Evolutionary conservation across 2,329 filamentous ascomycete species (phyloP).

Genomic region (Pseudophaeomoniella oleicola): DNA sequence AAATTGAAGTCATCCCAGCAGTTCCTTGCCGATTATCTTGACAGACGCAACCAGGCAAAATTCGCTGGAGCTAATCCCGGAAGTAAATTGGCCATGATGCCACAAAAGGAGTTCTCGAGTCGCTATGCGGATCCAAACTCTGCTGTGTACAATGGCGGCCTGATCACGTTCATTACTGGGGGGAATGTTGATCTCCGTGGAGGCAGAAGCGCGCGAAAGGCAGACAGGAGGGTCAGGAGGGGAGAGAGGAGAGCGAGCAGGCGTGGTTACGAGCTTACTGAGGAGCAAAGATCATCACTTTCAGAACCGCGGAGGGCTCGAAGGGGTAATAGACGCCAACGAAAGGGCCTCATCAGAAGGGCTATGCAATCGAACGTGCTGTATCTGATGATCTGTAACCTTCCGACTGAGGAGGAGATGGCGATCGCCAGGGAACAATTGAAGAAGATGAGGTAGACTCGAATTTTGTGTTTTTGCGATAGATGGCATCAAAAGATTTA

Average conservation of each 20-base stretch:
- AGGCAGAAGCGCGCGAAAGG: conserved; percentile 1
- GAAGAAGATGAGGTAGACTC: conserved; percentile 5
- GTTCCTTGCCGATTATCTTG: conserved; percentile 34
- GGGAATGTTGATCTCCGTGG: conserved; percentile 15
- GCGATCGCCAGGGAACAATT: conserved; percentile 3
- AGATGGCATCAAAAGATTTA: too few species aligned
- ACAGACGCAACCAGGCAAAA: conserved; percentile 31
- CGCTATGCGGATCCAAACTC: conserved; percentile 38
- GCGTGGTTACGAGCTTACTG: neutral
- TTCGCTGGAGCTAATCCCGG: conserved; percentile 26
- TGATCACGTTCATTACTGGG: conserved; percentile 32
- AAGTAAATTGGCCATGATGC: conserved; percentile 19
- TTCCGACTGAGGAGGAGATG: conserved; percentile 31
- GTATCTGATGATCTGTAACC: conserved; percentile 37
- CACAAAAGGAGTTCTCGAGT: conserved; percentile 25
- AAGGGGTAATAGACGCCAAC: neutral
- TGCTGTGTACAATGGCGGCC: conserved; percentile 32
- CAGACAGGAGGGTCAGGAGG: conserved; percentile 1
- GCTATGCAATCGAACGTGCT: conserved; percentile 27
- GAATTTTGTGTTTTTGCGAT: too few species aligned
- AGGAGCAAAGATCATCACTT: neutral
- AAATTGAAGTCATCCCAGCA: conserved; percentile 10
- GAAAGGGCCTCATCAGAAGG: conserved; percentile 2
- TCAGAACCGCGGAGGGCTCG: neutral
- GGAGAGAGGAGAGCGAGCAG: neutral